Base-by-base conservation (phyloP, 78 protist genomes). In the Dictyostelium brefeldianum region DNA sequence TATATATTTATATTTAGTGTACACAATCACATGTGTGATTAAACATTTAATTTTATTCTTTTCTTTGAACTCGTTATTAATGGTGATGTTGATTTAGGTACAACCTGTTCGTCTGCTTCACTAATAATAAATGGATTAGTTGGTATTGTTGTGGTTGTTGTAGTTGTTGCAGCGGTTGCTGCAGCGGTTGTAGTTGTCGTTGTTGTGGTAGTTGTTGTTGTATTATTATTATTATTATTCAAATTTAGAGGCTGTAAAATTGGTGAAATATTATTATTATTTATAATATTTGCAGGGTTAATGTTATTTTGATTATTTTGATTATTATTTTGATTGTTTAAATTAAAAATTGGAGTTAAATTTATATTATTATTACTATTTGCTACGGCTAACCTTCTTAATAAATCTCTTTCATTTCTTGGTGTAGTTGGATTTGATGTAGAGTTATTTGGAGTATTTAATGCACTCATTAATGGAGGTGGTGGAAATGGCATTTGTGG, bases 31-130 rank as follows among this genome's bases (percentile, higher is more conserved):
- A 57, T 29, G n/a, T 57, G 7, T 65, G 22, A 25, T 67, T 67
- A 67, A 31, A 67, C 75, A 14, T 31, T 31, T 31, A 67, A 67
- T 67, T 67, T 67, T 31, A 67, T 67, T 67, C 75, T 67, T 67
- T 67, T 67, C 29, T 74, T 74, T 22, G 64, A 57, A 27, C 77
- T 74, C 20, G 92, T 18, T 29, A 84, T 84, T 3, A 71, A 20
- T 18, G 92, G 92, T 59, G 92, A 84, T 29, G 77, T 83, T 54
- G 91, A 83, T 59, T 79, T 84, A 46, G 92, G 92, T 54, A 84
- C 92, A 6, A 84, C 92, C 36, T 84, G 92, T 74, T 84, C 92
- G 62, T 84, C 92, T 15, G 41, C 25, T 22, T 51, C 81, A 5
- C 20, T 27, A 22, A 22, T 29, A 22, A 22, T 6, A 29, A 29